Base-by-base conservation (phyloP, 768 basidiomycete species). In the Boletus rubescentipes region DNA sequence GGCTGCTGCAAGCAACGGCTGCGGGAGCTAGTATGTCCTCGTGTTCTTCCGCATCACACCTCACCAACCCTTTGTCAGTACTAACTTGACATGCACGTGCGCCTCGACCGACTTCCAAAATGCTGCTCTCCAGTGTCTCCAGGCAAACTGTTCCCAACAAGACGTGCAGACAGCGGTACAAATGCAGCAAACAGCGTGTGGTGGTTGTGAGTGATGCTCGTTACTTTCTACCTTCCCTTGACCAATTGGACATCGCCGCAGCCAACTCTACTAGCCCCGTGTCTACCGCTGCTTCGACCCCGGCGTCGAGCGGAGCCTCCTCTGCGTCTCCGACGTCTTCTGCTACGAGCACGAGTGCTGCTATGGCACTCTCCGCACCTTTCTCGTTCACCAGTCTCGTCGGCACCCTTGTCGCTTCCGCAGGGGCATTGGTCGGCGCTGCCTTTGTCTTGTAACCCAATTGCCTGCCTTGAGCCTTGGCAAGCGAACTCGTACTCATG, bases 51-150 rank as follows among this genome's bases (percentile, higher is more conserved):
- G 16, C 26, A 5, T 42, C 16, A 3, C 2, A 3, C 11, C 12
- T 9, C 3, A 5, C 32, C 59, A 9, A 49, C 43, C 11, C 9
- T 9, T 18, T 10, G 11, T 43, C 30, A 80, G 79, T 61, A 62
- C 74, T 12, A 61, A 80, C 61, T 0, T 75, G n/a, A 0, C 52
- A 0, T 80, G 79, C 47, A 57, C 76, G 20, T 80, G 79, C 66
- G 60, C 69, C 3, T 75, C 68, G 46, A 10, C 47, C 1, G 40
- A 54, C 2, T 80, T 77, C 75, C 77, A 79, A 52, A 0, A 2
- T 4, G 63, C 64, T 2, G 73, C 73, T 3, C 9, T 2, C 0
- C 1, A 29, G 7, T 80, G 79, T 59, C 65, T 80, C 20, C 1
- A 29, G 20, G n/a, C 55, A 1, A 70, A 60, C 37, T 81, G 79